Percentiles rank a stretch among this genome's conserved stretches.
phyloP scores from a whole-genome alignment of 345 rosid genomes.

The Crucihimalaya himalaica region DNA sequence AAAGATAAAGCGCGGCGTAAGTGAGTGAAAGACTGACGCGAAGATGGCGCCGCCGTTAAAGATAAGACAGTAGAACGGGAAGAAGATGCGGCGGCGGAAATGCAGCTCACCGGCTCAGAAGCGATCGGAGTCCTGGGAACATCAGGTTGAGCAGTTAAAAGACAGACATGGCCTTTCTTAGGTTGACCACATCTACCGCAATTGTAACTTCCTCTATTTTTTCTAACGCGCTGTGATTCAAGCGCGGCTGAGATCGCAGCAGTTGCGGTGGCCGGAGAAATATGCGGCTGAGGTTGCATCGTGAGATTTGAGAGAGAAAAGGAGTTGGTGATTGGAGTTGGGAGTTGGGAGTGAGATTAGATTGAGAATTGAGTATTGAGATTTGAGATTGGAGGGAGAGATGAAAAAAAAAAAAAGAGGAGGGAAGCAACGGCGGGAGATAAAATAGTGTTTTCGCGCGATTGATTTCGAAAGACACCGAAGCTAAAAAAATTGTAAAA shows the following conservation, averaged over 20 bases:
- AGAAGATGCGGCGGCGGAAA: conserved; percentile 45
- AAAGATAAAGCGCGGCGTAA: conserved; percentile 86
- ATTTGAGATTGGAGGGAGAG: conserved; percentile 20
- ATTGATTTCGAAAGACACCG: conserved; percentile 38
- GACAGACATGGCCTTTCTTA: conserved; percentile 87
- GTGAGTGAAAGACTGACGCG: conserved; percentile 61
- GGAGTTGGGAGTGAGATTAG: conserved; percentile 1
- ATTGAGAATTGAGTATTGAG: too few species aligned
- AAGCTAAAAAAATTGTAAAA: background rate
- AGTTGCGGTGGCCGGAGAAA: conserved; percentile 54
- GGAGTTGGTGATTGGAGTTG: background rate
- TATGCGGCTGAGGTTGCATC: conserved; percentile 56
- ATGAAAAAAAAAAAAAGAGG: conserved; percentile 1
- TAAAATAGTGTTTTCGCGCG: conserved; percentile 64
- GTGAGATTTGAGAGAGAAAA: background rate
- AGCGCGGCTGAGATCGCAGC: conserved; percentile 49
- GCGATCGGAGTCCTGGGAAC: conserved; percentile 36
- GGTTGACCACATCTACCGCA: conserved; percentile 98
- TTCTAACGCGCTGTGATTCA: conserved; percentile 53
- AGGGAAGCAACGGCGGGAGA: conserved; percentile 70
- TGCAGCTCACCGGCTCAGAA: conserved; percentile 35
- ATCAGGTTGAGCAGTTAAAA: conserved; percentile 25
- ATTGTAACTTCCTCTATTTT: conserved; percentile 86
- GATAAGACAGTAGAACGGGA: conserved; percentile 42
- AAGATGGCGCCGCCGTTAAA: conserved; percentile 34